These are phyloP conservation scores for Pseudocercospora pini-densiflorae DNA, from an alignment of 2,329 filamentous ascomycete species.

Conservation along the genomic window DNA sequence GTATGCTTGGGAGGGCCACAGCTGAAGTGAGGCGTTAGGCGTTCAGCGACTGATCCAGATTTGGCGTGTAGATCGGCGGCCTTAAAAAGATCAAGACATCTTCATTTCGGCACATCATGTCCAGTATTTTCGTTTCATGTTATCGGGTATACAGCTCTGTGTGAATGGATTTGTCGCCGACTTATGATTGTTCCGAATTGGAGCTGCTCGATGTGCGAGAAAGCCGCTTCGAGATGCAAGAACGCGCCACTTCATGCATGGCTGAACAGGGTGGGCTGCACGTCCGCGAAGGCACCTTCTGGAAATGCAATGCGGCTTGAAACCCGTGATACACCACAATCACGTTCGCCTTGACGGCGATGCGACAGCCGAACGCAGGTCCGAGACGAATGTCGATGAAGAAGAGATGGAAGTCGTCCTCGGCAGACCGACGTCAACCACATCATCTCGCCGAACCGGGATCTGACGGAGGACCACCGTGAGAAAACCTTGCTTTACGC, in stretches of 20 bases:
- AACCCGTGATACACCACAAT: no score
- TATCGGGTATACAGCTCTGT: no score
- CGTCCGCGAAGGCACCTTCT: neutral
- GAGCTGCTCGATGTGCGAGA: neutral
- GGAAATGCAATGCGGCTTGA: no score
- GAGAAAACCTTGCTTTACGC: neutral
- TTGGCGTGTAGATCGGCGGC: neutral
- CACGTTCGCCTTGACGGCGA: neutral
- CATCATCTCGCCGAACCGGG: neutral
- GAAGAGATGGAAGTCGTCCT: neutral
- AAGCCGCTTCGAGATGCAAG: neutral
- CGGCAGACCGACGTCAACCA: neutral
- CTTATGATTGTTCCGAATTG: neutral
- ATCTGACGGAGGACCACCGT: neutral
- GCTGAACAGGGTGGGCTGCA: neutral
- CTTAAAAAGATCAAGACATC: neutral
- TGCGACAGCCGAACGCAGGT: neutral
- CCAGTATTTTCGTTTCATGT: neutral
- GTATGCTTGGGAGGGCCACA: neutral
- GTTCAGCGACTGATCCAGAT: neutral
- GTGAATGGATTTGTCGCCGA: no score
- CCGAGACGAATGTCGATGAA: neutral
- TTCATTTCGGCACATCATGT: neutral
- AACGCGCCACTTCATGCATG: neutral
- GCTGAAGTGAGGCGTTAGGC: slow-evolving; percentile 6